These are phyloP conservation scores for Neonectria punicea DNA, from an alignment of 2,329 filamentous ascomycete genomes.

Conservation along the genomic window DNA sequence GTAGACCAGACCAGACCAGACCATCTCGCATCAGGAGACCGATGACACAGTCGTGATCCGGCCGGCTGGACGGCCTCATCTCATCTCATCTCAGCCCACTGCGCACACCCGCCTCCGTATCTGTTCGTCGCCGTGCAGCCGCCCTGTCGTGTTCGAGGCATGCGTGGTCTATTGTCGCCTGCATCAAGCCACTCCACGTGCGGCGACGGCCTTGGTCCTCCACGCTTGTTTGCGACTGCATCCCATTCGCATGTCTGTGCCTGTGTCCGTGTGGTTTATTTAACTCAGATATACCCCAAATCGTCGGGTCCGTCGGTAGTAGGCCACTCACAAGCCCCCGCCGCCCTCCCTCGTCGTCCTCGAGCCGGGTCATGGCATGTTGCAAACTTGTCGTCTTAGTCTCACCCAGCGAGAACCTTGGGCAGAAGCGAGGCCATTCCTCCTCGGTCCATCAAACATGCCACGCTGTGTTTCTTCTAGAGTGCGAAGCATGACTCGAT, in stretches of 20 bases:
- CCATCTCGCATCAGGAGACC: slow-evolving; percentile 9
- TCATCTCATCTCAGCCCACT: slow-evolving; percentile 34
- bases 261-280: neutral
- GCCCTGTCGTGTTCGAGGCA: neutral
- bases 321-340: neutral
- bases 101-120: slow-evolving; percentile 34
- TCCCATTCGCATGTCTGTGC: no score
- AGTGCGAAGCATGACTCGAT: slow-evolving; percentile 6
- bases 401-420: no score
- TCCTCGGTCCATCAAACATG: no score
- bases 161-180: slow-evolving; percentile 18
- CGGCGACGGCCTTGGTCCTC: slow-evolving; percentile 24
- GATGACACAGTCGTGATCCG: neutral
- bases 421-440: no score
- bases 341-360: slow-evolving; percentile 1
- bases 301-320: neutral
- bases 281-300: neutral
- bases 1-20: neutral
- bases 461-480: no score
- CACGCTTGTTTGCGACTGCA: neutral
- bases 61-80: neutral
- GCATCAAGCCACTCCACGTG: slow-evolving; percentile 19
- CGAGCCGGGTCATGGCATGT: neutral
- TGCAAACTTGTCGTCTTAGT: neutral
- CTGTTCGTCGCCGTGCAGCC: slow-evolving; percentile 19